Evolutionary conservation across 2,329 filamentous ascomycete species (phyloP), one percentile per base, ranked within the genome.

Genomic region (Pseudomassariella vexata): DNA sequence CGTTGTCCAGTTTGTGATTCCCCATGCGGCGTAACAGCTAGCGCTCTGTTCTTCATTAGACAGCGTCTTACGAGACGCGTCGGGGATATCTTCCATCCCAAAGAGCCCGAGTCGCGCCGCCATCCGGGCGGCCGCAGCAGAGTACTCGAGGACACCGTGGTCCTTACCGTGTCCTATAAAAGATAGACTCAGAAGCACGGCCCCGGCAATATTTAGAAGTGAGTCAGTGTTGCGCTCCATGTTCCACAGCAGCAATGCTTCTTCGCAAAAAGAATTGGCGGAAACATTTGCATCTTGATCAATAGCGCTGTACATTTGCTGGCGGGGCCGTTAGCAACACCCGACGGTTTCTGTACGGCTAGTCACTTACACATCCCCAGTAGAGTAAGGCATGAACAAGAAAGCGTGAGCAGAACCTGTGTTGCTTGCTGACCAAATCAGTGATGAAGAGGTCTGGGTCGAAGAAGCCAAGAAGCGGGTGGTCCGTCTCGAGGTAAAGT

Each of bases 1-100:
- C 60, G 56, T 46, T 34, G 51, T 54, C 56, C 55, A 63, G 34
- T 60, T 62, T 28, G 63, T 63, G 3, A 45, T 37, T 2, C 55
- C 53, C 55, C 55, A 57, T 1, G 55, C 50, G 3, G 51, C 53
- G n/a, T 48, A 49, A 3, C 40, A 44, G 21, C 23, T 25, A 2
- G 35, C 30, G 21, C 24, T 38, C 15, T 24, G 33, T 3, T 40
- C 33, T 0, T 50, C 46, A n/a, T n/a, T n/a, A n/a, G n/a, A n/a
- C n/a, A n/a, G n/a, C n/a, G n/a, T n/a, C n/a, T n/a, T n/a, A n/a
- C n/a, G n/a, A n/a, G n/a, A n/a, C n/a, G n/a, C n/a, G 9, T 40
- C 32, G 8, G 46, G 34, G 24, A 34, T 26, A n/a, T 45, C 28
- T n/a, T 32, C 9, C 5, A 39, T 28, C 0, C 51, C 47, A 20